Evolutionary conservation across 805 yeast genomes (phyloP), one percentile per base, ranked within the genome.

Genomic region (Candida nanaspora): DNA sequence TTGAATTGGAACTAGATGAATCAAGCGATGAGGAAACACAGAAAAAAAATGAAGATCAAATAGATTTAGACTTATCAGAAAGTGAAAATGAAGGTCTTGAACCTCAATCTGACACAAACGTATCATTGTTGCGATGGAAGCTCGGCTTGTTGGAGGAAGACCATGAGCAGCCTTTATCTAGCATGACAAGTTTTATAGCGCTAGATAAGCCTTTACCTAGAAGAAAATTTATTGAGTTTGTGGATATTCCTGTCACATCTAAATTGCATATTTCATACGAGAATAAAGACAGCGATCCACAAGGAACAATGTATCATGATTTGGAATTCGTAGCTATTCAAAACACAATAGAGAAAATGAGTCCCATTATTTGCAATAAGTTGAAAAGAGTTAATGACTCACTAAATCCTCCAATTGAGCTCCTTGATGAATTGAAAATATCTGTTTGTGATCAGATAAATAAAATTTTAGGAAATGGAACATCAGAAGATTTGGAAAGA

Each of bases 201-300:
- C 66, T 91, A 22, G 97, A 89, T 56, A 91, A 91, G 58, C 86
- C 95, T 50, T 63, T 84, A 1, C 86, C 87, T 2, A 62, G 69
- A 15, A 65, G 95, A 19, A 52, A 64, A 20, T 86, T 72, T 53
- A 46, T 87, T 9, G 82, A 81, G 43, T 50, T 73, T 4, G 20
- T 78, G 14, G 66, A 70, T 1, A 59, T 83, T 3, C 67, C 65
- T 5, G 50, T 63, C 13, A 50, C 57, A 0, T 46, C 49, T 11
- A 7, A 27, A 6, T 32, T 38, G 0, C 52, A 51, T 15, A 59
- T 56, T 31, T 49, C 62, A 0, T 55, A 55, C 1, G 43, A 40
- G 28, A 29, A 41, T 15, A 34, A 39, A 15, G 14, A 21, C 2
- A 37, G 32, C 0, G 42, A 15, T 2, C 6, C 10, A 7, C 7